Conservation (phyloP, 441 rosid species). For the Flueggea neowawraea region DNA sequence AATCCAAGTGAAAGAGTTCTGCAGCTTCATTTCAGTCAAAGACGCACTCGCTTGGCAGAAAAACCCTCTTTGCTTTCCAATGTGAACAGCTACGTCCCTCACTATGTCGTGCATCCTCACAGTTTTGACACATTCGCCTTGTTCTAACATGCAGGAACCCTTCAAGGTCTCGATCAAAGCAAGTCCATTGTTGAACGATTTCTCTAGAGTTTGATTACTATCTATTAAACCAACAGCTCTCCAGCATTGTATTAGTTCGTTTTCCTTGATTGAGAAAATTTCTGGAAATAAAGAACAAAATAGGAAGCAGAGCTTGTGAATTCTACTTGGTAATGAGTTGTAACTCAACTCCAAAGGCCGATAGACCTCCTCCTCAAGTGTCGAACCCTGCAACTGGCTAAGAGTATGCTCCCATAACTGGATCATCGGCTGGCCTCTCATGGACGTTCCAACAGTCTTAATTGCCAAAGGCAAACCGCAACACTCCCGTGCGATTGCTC, state of each 20-base stretch:
- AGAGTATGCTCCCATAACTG: conserved; percentile 24
- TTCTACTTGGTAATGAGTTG: conserved; percentile 19
- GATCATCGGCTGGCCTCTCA: conserved; percentile 17
- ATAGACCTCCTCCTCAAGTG: conserved; percentile 17
- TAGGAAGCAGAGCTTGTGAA: conserved; percentile 21
- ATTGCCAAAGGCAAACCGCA: conserved; percentile 35
- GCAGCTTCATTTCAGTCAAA: conserved; percentile 3
- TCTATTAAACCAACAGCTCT: conserved; percentile 27
- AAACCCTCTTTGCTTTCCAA: conserved; percentile 15
- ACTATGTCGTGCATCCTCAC: conserved; percentile 31
- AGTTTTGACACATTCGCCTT: conserved; percentile 21
- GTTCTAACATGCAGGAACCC: conserved; percentile 36
- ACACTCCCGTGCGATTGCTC: conserved; percentile 26
- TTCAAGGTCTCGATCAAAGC: conserved; percentile 28
- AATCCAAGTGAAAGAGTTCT: conserved; percentile 11
- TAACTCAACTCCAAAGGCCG: conserved; percentile 18
- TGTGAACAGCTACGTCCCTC: conserved; percentile 30
- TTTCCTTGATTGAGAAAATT: conserved; percentile 16
- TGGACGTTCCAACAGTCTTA: conserved; percentile 24
- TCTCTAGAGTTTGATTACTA: conserved; percentile 18
- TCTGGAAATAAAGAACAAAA: conserved; percentile 24
- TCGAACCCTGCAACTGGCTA: conserved; percentile 5
- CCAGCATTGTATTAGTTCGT: conserved; percentile 33
- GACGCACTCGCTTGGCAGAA: conserved; percentile 14
- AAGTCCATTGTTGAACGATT: conserved; percentile 19